Conservation (phyloP, 371 early-diverging fungal species). For the Dichotomocladium elegans region DNA sequence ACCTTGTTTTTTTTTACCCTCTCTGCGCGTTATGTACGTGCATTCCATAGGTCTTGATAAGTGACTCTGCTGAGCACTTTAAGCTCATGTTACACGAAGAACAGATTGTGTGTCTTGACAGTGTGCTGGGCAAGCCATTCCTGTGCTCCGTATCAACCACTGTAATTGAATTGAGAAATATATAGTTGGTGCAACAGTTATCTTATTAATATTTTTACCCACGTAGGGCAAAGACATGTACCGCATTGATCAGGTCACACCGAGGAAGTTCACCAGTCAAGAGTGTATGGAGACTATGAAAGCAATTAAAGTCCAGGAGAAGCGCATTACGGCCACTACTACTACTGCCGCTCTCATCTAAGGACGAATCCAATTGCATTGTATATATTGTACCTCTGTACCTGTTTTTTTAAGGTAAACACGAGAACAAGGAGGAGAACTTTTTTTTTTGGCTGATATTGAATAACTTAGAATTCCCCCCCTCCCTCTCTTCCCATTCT, state of each 20-base stretch:
- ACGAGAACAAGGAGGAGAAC: neutral
- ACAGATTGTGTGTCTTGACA: conserved; percentile 28
- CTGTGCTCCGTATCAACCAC: conserved; percentile 25
- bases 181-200: neutral
- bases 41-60: conserved; percentile 15
- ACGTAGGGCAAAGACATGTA: conserved; percentile 7
- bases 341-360: too few species aligned
- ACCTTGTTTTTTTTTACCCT: too few species aligned
- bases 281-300: neutral
- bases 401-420: neutral
- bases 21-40: neutral
- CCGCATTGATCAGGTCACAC: conserved; percentile 11
- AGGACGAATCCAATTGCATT: neutral
- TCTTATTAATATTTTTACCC: neutral
- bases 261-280: neutral
- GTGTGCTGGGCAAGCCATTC: conserved; percentile 30
- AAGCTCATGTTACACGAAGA: conserved; percentile 24
- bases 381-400: neutral
- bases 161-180: conserved; percentile 14
- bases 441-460: neutral
- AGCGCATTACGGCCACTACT: too few species aligned
- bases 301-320: too few species aligned
- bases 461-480: neutral
- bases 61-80: conserved; percentile 28
- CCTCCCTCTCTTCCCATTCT: neutral